Percentiles rank a stretch among this genome's conserved stretches.
These are phyloP conservation scores for Pseudocercospora fijiensis DNA, from an alignment of 2,329 filamentous ascomycete genomes.

Conservation along the genomic window DNA sequence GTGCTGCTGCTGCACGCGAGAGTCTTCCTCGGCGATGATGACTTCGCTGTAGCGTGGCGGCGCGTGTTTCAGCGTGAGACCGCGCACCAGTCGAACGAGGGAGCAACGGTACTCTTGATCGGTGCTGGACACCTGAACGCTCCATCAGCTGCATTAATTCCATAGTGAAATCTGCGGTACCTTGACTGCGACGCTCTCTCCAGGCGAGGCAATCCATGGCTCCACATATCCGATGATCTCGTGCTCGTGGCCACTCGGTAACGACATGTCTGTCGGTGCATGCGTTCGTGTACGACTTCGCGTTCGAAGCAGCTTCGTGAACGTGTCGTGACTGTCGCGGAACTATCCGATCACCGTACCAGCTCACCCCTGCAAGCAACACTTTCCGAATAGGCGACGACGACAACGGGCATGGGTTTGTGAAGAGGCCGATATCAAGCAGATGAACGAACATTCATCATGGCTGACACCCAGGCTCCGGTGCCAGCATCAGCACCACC, in stretches of 20 bases:
- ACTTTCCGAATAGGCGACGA: background rate
- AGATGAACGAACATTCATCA: background rate
- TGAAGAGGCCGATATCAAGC: background rate
- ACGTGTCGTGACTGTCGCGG: background rate
- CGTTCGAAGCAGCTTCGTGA: background rate
- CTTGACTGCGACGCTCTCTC: conserved; percentile 7
- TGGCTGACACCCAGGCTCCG: background rate
- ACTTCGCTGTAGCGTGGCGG: conserved; percentile 5
- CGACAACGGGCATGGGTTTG: background rate
- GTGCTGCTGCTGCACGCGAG: background rate
- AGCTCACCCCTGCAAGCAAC: background rate
- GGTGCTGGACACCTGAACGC: background rate
- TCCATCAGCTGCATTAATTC: background rate
- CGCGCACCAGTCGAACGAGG: conserved; percentile 1
- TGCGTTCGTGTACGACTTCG: background rate
- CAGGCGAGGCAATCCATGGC: conserved; percentile 9
- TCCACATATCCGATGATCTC: conserved; percentile 10
- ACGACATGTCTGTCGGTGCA: background rate
- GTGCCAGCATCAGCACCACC: background rate
- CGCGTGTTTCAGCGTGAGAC: background rate
- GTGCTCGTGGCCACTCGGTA: background rate
- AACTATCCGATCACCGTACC: background rate
- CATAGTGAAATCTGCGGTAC: background rate
- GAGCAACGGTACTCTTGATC: conserved; percentile 7
- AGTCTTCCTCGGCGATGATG: background rate